These are phyloP conservation scores for Cytospora mali DNA, from an alignment of 2,329 filamentous ascomycete species.

Conservation along the genomic window DNA sequence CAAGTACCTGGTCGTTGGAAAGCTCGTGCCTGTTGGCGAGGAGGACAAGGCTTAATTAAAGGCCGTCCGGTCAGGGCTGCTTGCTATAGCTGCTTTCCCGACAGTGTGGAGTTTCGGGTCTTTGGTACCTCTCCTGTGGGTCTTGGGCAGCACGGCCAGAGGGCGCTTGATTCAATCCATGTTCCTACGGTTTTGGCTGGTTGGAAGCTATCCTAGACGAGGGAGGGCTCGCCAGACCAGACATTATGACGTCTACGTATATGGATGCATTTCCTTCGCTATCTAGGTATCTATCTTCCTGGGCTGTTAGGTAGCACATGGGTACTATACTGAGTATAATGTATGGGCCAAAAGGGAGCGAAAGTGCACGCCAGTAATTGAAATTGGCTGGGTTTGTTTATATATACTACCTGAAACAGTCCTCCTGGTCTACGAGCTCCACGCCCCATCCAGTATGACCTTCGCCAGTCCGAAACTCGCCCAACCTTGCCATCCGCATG, in stretches of 20 bases:
- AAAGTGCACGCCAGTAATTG: neutral
- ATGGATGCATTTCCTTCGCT: neutral
- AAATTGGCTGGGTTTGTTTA: neutral
- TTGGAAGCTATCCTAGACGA: neutral
- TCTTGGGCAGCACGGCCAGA: no score
- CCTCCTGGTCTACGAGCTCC: neutral
- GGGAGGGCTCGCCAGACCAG: neutral
- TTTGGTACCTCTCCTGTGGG: no score
- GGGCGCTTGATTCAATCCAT: no score
- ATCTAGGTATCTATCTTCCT: no score
- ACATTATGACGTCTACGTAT: neutral
- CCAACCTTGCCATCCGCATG: neutral
- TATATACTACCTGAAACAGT: neutral
- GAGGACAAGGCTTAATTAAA: constrained; percentile 31
- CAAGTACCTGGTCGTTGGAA: constrained; percentile 95
- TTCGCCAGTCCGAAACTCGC: neutral
- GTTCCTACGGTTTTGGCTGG: no score
- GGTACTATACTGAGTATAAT: no score
- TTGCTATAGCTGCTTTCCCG: no score
- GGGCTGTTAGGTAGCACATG: no score
- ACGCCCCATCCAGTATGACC: neutral
- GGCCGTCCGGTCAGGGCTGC: neutral
- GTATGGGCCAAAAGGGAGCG: neutral
- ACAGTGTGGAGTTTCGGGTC: no score
- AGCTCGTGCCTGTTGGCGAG: constrained; percentile 64